Conservation (phyloP, 106 monocot species). For the Xerophyta viscosa region DNA sequence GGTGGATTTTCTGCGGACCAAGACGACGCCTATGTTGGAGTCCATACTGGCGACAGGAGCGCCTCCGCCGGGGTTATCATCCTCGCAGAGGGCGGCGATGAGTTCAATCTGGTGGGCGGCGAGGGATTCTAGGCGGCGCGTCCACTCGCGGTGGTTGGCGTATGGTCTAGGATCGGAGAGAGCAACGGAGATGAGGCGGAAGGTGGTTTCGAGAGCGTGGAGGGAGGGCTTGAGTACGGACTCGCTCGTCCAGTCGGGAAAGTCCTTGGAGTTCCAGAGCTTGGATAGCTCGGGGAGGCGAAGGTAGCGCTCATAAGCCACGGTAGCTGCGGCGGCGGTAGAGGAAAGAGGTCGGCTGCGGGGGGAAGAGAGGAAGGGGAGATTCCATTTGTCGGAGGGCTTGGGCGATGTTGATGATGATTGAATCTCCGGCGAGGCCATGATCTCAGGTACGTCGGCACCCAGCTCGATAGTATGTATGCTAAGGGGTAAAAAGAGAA, state of each 20-base stretch:
- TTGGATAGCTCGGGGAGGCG: constrained; percentile 46
- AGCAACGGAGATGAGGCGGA: constrained; percentile 56
- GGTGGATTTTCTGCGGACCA: constrained; percentile 36
- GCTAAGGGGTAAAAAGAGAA: too few relatives aligned
- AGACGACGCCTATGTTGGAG: constrained; percentile 20
- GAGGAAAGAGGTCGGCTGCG: constrained; percentile 9
- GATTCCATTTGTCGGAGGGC: neutral
- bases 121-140: constrained; percentile 46
- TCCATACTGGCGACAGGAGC: constrained; percentile 32
- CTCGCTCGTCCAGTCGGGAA: constrained; percentile 57
- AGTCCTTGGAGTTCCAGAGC: constrained; percentile 32
- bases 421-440: constrained; percentile 4
- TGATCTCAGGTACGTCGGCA: neutral
- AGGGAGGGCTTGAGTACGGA: constrained; percentile 54
- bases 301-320: constrained; percentile 63
- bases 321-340: constrained; percentile 33
- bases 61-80: constrained; percentile 18
- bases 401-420: constrained; percentile 1
- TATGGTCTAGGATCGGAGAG: constrained; percentile 69
- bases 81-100: constrained; percentile 41
- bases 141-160: constrained; percentile 50
- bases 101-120: constrained; percentile 49
- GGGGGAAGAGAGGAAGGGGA: neutral
- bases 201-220: constrained; percentile 85
- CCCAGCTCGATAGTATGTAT: neutral